phyloP scores from a whole-genome alignment of 805 yeast species.

The Brettanomyces anomalus region DNA sequence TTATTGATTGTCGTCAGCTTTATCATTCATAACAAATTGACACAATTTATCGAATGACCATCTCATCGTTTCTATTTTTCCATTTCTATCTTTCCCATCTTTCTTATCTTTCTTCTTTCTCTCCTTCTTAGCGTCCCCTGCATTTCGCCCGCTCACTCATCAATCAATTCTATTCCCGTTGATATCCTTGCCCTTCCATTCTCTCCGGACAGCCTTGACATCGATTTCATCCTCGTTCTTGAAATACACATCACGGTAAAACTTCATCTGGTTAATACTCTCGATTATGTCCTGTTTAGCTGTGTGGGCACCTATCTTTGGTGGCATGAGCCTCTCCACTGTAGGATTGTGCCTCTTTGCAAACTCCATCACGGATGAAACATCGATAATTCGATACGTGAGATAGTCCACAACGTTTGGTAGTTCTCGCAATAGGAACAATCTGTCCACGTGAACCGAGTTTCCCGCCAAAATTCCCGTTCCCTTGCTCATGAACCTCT shows the following conservation, averaged over 20 bases:
- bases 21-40: too few species aligned
- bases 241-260: constrained; percentile 65
- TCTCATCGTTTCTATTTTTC: too few species aligned
- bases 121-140: too few species aligned
- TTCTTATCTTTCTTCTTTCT: too few species aligned
- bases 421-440: constrained; percentile 76
- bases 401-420: constrained; percentile 58
- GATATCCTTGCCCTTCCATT: constrained; percentile 4
- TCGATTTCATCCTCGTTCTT: constrained; percentile 14
- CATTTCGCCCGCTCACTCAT: too few species aligned
- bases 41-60: too few species aligned
- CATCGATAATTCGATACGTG: constrained; percentile 80
- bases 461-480: constrained; percentile 83
- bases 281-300: constrained; percentile 85
- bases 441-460: constrained; percentile 83
- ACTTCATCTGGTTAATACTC: constrained; percentile 73
- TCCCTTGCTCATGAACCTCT: constrained; percentile 41
- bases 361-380: constrained; percentile 76
- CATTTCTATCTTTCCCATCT: too few species aligned
- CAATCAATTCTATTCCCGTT: constrained; percentile 2
- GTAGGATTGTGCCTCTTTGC: constrained; percentile 68
- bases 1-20: too few species aligned
- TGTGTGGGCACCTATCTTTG: constrained; percentile 67
- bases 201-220: not conserved
- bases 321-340: constrained; percentile 48